Evolutionary conservation across 2,329 filamentous ascomycete species (phyloP).

Genomic region (Xylaria digitata): DNA sequence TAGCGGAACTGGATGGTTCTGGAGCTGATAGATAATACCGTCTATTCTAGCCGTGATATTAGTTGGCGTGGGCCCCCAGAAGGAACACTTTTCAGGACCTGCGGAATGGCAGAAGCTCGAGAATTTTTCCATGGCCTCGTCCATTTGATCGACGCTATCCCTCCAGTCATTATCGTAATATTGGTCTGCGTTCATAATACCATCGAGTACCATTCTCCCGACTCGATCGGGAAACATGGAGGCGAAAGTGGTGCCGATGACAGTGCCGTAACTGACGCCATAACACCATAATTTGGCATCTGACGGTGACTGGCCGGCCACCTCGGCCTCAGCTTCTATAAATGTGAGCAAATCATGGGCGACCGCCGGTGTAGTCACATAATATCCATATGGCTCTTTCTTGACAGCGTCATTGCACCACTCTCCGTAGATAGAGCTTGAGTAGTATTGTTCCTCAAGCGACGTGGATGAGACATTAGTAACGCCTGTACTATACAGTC

Average conservation of each 20-base stretch:
- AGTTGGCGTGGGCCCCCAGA: conserved; percentile 47
- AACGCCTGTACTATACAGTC: conserved; percentile 44
- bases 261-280: conserved; percentile 49
- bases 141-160: conserved; percentile 29
- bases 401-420: conserved; percentile 50
- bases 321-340: conserved; percentile 47
- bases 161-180: conserved; percentile 32
- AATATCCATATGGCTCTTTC: conserved; percentile 47
- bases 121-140: conserved; percentile 30
- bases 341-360: conserved; percentile 50
- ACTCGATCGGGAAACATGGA: conserved; percentile 55
- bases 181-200: conserved; percentile 39
- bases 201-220: conserved; percentile 53
- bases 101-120: conserved; percentile 39
- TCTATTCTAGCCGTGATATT: conserved; percentile 47
- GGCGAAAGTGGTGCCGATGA: conserved; percentile 49
- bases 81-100: conserved; percentile 44
- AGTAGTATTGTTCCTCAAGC: conserved; percentile 49
- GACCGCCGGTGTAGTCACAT: conserved; percentile 49
- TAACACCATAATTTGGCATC: conserved; percentile 47
- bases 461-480: conserved; percentile 48
- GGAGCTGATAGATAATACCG: conserved; percentile 43
- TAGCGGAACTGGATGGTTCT: conserved; percentile 44
- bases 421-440: conserved; percentile 49
- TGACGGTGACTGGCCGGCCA: conserved; percentile 39